Conservation (phyloP, 1,284 basidiomycete species). For the Retiboletus flavoniger region DNA sequence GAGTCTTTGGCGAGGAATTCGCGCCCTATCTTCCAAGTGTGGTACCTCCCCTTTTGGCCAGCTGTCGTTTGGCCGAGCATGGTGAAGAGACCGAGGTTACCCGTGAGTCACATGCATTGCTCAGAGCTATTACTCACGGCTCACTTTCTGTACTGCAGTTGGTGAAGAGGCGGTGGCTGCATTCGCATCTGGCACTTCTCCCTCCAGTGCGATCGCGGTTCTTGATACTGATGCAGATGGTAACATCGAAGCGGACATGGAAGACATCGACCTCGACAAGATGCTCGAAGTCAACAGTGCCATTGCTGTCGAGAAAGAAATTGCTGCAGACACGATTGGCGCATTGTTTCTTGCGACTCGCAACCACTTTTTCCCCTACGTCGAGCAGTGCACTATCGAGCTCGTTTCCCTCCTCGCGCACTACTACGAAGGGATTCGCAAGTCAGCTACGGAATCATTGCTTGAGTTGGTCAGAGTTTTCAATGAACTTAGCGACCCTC, state of each 20-base stretch:
- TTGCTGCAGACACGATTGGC: conserved; percentile 95
- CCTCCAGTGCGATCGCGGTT: conserved; percentile 65
- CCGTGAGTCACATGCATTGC: conserved; percentile 35
- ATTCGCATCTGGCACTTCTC: conserved; percentile 73
- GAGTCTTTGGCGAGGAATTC: conserved; percentile 95
- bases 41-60: conserved; percentile 83
- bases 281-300: conserved; percentile 92
- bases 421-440: conserved; percentile 98
- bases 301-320: conserved; percentile 99
- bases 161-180: conserved; percentile 51
- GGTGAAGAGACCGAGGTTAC: conserved; percentile 56
- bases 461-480: conserved; percentile 91
- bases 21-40: conserved; percentile 84
- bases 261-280: conserved; percentile 84
- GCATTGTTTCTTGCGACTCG: conserved; percentile 86
- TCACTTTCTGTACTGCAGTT: conserved; percentile 34
- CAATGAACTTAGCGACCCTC: conserved; percentile 83
- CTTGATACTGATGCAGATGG: conserved; percentile 54
- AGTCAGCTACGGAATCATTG: conserved; percentile 87
- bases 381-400: conserved; percentile 78
- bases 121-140: neutral
- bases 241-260: conserved; percentile 69
- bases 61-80: conserved; percentile 84
- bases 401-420: conserved; percentile 83
- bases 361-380: conserved; percentile 86